Conservation (phyloP, 1,139 yeast genomes). For the Protomyces macrosporus region DNA sequence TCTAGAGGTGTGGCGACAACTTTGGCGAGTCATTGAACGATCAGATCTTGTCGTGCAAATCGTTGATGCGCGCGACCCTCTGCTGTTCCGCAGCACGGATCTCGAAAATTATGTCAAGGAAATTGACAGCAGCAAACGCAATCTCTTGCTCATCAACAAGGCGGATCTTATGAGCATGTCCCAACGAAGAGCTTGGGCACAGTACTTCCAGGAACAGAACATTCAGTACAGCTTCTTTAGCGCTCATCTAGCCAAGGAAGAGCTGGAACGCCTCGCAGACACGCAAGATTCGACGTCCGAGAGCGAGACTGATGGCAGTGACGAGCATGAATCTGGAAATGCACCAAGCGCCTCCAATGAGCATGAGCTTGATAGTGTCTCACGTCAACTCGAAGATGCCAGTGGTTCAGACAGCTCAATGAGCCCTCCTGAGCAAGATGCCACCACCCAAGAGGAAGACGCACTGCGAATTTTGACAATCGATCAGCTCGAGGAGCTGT, state of each 20-base stretch:
- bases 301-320: background rate
- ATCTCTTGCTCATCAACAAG: slow-evolving; percentile 81
- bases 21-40: slow-evolving; percentile 97
- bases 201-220: slow-evolving; percentile 60
- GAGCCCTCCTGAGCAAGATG: background rate
- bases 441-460: background rate
- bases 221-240: slow-evolving; percentile 89
- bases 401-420: background rate
- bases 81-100: slow-evolving; percentile 83
- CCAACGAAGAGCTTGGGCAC: slow-evolving; percentile 84
- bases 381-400: background rate
- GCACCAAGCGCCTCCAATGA: background rate
- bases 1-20: slow-evolving; percentile 95
- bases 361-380: background rate
- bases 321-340: background rate
- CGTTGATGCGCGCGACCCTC: slow-evolving; percentile 95
- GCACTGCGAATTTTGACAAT: slow-evolving; percentile 55
- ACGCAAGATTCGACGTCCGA: background rate
- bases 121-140: slow-evolving; percentile 62
- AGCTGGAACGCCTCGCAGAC: slow-evolving; percentile 1
- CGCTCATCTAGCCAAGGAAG: slow-evolving; percentile 61
- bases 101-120: slow-evolving; percentile 78
- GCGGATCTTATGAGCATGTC: slow-evolving; percentile 76
- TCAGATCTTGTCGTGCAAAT: slow-evolving; percentile 92
- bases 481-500: slow-evolving; percentile 76